phyloP scores from a whole-genome alignment of 2,329 filamentous ascomycete species.

The Colletotrichum sp. region DNA sequence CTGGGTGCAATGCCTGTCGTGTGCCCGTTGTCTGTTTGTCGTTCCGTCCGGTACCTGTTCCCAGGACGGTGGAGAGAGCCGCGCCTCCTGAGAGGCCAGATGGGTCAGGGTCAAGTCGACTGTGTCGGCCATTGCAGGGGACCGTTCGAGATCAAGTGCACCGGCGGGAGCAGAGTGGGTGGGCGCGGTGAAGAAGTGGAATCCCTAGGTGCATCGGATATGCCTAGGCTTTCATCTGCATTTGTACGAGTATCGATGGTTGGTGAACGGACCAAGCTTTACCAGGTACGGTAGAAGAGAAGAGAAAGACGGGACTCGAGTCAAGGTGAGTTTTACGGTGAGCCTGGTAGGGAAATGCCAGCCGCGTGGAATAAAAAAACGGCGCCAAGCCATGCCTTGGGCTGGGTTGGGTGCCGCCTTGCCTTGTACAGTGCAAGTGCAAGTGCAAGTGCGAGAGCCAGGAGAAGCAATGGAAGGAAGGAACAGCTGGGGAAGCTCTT shows the following conservation, averaged over 20 bases:
- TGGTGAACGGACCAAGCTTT: not conserved
- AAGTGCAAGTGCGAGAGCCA: too few relatives aligned
- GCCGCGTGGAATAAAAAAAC: not conserved
- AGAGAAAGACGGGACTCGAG: not conserved
- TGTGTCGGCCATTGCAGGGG: constrained; percentile 5
- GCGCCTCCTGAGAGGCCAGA: not conserved
- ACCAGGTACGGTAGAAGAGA: not conserved
- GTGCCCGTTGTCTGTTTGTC: not conserved
- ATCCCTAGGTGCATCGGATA: not conserved
- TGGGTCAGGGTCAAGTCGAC: not conserved
- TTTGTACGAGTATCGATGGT: not conserved
- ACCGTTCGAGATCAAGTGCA: constrained; percentile 8
- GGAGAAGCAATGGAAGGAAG: too few relatives aligned
- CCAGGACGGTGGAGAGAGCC: constrained; percentile 4
- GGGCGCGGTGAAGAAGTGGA: not conserved
- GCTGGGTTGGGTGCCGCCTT: too few relatives aligned
- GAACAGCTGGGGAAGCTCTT: not conserved
- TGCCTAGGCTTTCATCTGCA: not conserved
- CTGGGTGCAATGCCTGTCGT: not conserved
- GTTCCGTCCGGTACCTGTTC: constrained; percentile 5
- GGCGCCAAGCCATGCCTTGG: not conserved
- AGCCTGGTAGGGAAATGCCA: not conserved
- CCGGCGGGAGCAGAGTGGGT: not conserved
- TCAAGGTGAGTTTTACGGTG: not conserved
- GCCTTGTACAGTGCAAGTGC: too few relatives aligned